These are phyloP conservation scores for Sphaerostilbella broomeana DNA, from an alignment of 2,329 filamentous ascomycete species.

Conservation along the genomic window DNA sequence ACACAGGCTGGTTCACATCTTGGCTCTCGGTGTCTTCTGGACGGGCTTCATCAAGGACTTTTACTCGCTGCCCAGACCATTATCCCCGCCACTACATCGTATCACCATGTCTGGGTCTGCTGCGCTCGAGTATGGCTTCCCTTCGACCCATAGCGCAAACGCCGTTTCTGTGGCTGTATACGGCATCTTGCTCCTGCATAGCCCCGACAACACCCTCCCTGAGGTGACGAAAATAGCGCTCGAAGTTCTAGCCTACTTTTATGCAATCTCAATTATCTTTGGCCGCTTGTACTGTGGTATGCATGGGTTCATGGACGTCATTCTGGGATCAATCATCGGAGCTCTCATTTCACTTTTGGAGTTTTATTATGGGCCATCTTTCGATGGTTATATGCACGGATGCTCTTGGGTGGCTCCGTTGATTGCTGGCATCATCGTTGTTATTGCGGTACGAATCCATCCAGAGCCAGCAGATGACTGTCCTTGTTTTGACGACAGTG, in stretches of 20 bases:
- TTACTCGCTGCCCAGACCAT: conserved; percentile 80
- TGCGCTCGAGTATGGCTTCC: conserved; percentile 93
- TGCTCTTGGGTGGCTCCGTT: conserved; percentile 59
- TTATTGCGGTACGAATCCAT: conserved; percentile 78
- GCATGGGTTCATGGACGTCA: conserved; percentile 92
- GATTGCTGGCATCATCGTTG: conserved; percentile 57
- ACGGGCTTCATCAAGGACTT: conserved; percentile 94
- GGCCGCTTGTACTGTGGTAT: conserved; percentile 95
- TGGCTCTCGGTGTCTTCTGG: conserved; percentile 74
- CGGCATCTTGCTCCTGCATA: conserved; percentile 62
- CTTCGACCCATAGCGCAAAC: conserved; percentile 94
- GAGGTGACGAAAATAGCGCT: conserved; percentile 54
- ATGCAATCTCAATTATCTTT: conserved; percentile 81
- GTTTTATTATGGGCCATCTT: conserved; percentile 51
- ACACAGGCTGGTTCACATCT: conserved; percentile 61
- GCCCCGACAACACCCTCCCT: conserved; percentile 55
- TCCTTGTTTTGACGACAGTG: conserved; percentile 93
- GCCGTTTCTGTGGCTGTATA: conserved; percentile 92
- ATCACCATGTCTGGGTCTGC: conserved; percentile 98
- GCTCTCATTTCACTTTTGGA: conserved; percentile 55
- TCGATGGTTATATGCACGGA: conserved; percentile 65
- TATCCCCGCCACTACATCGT: conserved; percentile 84
- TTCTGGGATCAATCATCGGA: conserved; percentile 73
- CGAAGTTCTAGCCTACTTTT: conserved; percentile 70
- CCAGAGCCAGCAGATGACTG: conserved; percentile 96